phyloP scores from a whole-genome alignment of 1,284 basidiomycete genomes.

The Cryptococcus sp. region DNA sequence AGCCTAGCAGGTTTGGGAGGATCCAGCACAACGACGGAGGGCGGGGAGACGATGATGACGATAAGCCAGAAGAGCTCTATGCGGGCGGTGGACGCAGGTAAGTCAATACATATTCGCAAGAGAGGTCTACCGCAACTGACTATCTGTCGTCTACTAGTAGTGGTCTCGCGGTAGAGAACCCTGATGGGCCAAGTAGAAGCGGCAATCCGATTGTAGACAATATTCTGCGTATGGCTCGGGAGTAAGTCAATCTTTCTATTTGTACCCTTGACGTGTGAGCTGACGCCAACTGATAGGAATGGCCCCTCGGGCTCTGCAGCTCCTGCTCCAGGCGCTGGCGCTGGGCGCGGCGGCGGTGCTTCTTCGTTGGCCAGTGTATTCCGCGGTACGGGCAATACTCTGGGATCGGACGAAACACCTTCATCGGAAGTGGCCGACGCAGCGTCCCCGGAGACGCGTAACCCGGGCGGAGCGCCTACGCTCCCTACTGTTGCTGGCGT shows the following conservation, averaged over 20 bases:
- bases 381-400: constrained; percentile 72
- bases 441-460: constrained; percentile 55
- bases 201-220: constrained; percentile 66
- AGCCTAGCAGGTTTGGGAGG: constrained; percentile 27
- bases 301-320: constrained; percentile 54
- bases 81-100: constrained; percentile 86
- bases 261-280: neutral
- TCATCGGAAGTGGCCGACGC: constrained; percentile 69
- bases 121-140: neutral
- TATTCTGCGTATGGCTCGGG: constrained; percentile 76
- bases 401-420: constrained; percentile 83
- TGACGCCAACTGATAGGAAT: constrained; percentile 5
- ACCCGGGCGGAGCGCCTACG: neutral
- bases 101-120: neutral
- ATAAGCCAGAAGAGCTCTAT: constrained; percentile 51
- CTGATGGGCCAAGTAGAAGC: constrained; percentile 57
- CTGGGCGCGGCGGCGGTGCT: constrained; percentile 13
- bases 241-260: constrained; percentile 60
- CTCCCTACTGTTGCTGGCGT: constrained; percentile 10
- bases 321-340: constrained; percentile 24
- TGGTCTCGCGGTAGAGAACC: constrained; percentile 88
- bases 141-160: constrained; percentile 55
- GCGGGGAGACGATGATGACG: constrained; percentile 19
- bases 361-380: constrained; percentile 55
- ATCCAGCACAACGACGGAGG: constrained; percentile 28